These are phyloP conservation scores for Berkeleyomyces basicola DNA, from an alignment of 2,329 filamentous ascomycete species.

Conservation along the genomic window DNA sequence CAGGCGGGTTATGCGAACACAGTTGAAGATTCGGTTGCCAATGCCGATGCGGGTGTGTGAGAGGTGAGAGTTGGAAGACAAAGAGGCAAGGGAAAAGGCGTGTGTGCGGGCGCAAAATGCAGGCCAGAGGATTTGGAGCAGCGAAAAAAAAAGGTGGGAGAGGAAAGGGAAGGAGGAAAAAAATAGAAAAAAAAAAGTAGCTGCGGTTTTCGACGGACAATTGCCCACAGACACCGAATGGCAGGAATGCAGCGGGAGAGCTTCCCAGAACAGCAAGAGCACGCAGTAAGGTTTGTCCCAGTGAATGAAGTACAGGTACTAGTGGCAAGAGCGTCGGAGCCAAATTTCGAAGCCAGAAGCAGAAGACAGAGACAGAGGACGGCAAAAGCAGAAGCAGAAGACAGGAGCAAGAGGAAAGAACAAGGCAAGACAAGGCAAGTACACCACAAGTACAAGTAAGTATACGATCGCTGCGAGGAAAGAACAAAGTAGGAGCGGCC, in stretches of 20 bases:
- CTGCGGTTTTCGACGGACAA: slow-evolving; percentile 11
- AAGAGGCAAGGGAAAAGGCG: slow-evolving; percentile 12
- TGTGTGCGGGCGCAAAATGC: slow-evolving; percentile 25
- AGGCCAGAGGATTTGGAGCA: slow-evolving; percentile 7
- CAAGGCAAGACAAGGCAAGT: neutral
- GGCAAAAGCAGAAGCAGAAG: neutral
- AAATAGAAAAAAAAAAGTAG: slow-evolving; percentile 4
- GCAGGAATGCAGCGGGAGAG: no score
- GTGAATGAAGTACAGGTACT: no score
- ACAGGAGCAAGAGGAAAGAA: no score
- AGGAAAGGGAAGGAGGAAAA: neutral
- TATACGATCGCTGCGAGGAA: neutral
- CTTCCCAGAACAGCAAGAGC: no score
- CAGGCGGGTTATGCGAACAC: neutral
- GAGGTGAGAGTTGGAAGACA: neutral
- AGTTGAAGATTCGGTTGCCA: neutral
- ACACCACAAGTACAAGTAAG: neutral
- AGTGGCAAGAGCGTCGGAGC: no score
- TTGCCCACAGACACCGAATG: neutral
- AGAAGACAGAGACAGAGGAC: neutral
- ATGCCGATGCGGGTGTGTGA: neutral
- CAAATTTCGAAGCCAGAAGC: neutral
- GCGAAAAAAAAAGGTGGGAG: slow-evolving; percentile 17
- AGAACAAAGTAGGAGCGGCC: slow-evolving; percentile 6
- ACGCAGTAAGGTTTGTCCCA: no score